Percentiles rank a stretch among this genome's conserved stretches.
phyloP scores from a whole-genome alignment of 2,329 filamentous ascomycete genomes.

The Byssoonygena ceratinophila region DNA sequence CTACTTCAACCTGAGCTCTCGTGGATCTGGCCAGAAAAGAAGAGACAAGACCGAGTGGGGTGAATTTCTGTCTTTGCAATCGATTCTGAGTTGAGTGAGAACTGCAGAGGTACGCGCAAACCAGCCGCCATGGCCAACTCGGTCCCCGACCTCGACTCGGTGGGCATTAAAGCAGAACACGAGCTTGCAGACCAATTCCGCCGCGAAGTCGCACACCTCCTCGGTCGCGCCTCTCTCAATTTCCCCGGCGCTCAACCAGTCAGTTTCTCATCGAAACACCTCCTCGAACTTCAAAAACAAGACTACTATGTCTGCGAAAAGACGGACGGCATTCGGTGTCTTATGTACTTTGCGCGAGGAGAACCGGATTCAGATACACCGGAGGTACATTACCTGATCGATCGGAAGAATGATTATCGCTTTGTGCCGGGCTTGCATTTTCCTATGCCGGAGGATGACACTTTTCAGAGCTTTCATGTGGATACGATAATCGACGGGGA shows the following conservation, averaged over 20 bases:
- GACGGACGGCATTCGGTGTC: slow-evolving; percentile 87
- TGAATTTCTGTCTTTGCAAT: background rate
- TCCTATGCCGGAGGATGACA: slow-evolving; percentile 55
- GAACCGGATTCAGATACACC: slow-evolving; percentile 46
- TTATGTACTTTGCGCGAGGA: slow-evolving; percentile 69
- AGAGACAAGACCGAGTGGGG: background rate
- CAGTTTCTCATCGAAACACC: slow-evolving; percentile 71
- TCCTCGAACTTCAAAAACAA: slow-evolving; percentile 66
- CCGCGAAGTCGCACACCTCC: slow-evolving; percentile 60
- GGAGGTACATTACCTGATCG: slow-evolving; percentile 84
- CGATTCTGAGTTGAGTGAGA: background rate
- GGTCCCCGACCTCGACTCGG: slow-evolving; percentile 33
- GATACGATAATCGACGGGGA: slow-evolving; percentile 86
- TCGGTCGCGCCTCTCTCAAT: slow-evolving; percentile 53
- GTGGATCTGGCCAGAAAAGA: background rate
- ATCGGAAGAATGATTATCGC: slow-evolving; percentile 97
- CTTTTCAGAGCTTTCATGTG: slow-evolving; percentile 57
- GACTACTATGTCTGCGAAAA: slow-evolving; percentile 99
- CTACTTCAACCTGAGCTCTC: background rate
- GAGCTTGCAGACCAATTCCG: slow-evolving; percentile 54
- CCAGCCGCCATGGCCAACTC: slow-evolving; percentile 28
- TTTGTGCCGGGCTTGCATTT: slow-evolving; percentile 72
- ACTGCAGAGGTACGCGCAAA: background rate
- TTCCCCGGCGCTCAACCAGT: slow-evolving; percentile 94
- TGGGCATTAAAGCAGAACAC: slow-evolving; percentile 55